phyloP scores from a whole-genome alignment of 441 rosid species.

The Adansonia rubrostipa region DNA sequence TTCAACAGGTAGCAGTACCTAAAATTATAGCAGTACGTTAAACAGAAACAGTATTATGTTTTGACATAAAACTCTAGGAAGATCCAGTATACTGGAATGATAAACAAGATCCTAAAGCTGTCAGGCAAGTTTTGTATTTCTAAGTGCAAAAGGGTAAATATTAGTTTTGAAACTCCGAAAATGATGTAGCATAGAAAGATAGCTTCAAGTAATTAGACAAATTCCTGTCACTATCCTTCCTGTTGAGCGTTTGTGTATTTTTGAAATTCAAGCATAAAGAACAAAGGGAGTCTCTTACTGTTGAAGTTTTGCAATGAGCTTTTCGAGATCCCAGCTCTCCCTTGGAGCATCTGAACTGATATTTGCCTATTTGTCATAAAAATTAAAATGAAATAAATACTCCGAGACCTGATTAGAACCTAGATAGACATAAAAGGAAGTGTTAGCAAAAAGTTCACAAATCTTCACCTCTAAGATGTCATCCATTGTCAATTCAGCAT shows the following conservation, averaged over 20 bases:
- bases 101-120: constrained; percentile 14
- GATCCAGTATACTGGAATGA: neutral
- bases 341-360: constrained; percentile 72
- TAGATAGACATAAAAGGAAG: neutral
- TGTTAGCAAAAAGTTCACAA: neutral
- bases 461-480: constrained; percentile 85
- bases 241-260: neutral
- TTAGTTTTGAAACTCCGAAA: neutral
- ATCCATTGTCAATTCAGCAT: constrained; percentile 97
- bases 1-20: constrained; percentile 93
- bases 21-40: constrained; percentile 26
- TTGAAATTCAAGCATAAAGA: constrained; percentile 8
- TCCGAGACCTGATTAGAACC: constrained; percentile 8
- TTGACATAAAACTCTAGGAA: constrained; percentile 13
- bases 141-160: neutral
- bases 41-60: constrained; percentile 21
- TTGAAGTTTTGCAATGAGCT: constrained; percentile 91
- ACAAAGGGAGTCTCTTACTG: constrained; percentile 59
- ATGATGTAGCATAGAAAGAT: neutral
- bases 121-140: neutral
- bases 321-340: constrained; percentile 91
- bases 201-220: constrained; percentile 21
- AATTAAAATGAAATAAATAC: constrained; percentile 20
- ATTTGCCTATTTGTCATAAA: constrained; percentile 69
- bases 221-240: constrained; percentile 11